Evolutionary conservation across 352 stramenopile species (phyloP).

Genomic region (Pythium monospermum): DNA sequence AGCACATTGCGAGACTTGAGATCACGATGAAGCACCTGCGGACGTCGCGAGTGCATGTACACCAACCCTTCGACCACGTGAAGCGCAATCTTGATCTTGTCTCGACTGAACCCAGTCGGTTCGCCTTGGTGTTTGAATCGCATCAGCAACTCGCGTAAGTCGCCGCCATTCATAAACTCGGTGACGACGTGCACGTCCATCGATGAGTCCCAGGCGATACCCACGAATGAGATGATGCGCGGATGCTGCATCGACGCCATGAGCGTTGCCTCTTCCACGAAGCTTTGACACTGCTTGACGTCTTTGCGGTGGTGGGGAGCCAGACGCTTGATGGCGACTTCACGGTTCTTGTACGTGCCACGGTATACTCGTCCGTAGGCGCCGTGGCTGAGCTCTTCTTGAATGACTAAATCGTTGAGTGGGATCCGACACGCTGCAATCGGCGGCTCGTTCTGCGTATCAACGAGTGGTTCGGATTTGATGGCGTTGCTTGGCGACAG

Average conservation of each 20-base stretch:
- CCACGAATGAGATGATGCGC: conserved; percentile 5
- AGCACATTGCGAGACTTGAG: conserved; percentile 15
- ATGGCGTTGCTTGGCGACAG: too few relatives aligned
- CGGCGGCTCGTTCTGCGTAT: too few relatives aligned
- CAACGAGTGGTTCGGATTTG: too few relatives aligned
- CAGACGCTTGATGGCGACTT: conserved; percentile 13
- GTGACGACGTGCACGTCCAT: conserved; percentile 11
- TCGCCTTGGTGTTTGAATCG: background rate
- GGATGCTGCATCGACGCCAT: conserved; percentile 6
- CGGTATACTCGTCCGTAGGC: conserved; percentile 11
- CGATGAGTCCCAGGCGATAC: conserved; percentile 8
- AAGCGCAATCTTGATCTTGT: conserved; percentile 12
- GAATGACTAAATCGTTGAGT: conserved; percentile 6
- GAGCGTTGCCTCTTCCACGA: conserved; percentile 8
- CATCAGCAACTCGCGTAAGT: conserved; percentile 7
- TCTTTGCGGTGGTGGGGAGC: background rate
- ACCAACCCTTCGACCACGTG: conserved; percentile 6
- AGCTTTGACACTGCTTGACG: background rate
- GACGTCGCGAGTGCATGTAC: conserved; percentile 6
- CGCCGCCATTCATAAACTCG: conserved; percentile 15
- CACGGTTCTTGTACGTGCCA: conserved; percentile 8
- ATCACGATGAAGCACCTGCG: conserved; percentile 7
- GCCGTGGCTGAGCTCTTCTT: conserved; percentile 7
- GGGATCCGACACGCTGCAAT: too few relatives aligned
- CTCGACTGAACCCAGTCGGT: conserved; percentile 1